Percentiles rank a stretch among this genome's conserved stretches.
These are phyloP conservation scores for Solanum bukasovii DNA, from an alignment of 257 asterid species.

Conservation along the genomic window DNA sequence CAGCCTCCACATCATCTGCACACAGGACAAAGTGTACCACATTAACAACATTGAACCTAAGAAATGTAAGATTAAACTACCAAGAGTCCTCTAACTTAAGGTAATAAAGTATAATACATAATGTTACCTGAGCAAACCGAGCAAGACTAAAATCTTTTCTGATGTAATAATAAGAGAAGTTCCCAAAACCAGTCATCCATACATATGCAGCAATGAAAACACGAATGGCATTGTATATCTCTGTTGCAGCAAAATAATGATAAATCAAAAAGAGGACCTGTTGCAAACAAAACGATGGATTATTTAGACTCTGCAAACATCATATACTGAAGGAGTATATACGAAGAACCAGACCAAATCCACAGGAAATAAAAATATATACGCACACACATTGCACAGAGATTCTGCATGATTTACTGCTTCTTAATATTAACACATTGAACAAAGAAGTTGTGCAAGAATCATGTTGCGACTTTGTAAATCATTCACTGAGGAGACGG, in stretches of 20 bases:
- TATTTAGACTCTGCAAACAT: not conserved
- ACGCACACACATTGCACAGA: not conserved
- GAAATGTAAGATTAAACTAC: not conserved
- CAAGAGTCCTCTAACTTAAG: not conserved
- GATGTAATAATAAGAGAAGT: constrained; percentile 94
- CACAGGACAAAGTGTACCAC: constrained; percentile 3
- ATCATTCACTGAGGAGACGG: not conserved
- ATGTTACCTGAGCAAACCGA: constrained; percentile 87
- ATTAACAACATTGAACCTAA: not conserved
- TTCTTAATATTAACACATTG: not conserved
- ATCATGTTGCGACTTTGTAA: not conserved
- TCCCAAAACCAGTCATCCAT: constrained; percentile 99
- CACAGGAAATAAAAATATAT: not conserved
- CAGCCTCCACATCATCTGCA: constrained; percentile 99
- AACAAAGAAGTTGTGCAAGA: not conserved
- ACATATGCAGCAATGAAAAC: constrained; percentile 97
- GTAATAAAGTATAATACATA: not conserved
- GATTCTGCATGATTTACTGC: not conserved
- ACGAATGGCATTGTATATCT: constrained; percentile 94
- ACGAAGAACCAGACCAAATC: not conserved
- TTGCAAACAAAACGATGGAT: not conserved
- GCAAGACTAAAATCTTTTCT: constrained; percentile 87
- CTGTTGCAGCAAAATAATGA: constrained; percentile 97
- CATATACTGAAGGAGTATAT: not conserved
- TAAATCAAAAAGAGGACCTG: constrained; percentile 94